Conservation (phyloP, 2,329 filamentous ascomycete species). For the Hypoxylon sp. region DNA sequence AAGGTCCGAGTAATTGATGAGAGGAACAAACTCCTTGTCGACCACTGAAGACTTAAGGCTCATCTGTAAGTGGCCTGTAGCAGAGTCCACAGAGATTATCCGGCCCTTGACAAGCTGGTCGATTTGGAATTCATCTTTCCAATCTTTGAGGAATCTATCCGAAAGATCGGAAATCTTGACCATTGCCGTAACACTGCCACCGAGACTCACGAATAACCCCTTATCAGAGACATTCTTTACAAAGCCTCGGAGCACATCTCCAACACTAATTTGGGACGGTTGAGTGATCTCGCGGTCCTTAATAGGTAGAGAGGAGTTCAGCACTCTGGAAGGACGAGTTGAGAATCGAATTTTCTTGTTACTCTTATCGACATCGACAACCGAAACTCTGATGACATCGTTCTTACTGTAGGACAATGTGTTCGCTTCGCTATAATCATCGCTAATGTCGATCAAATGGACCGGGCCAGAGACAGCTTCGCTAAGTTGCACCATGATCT, state of each 20-base stretch:
- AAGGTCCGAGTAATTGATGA: slow-evolving; percentile 81
- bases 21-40: slow-evolving; percentile 82
- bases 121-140: slow-evolving; percentile 89
- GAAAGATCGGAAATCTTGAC: slow-evolving; percentile 91
- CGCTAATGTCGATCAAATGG: slow-evolving; percentile 84
- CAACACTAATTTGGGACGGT: slow-evolving; percentile 78
- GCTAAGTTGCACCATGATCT: slow-evolving; percentile 87
- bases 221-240: slow-evolving; percentile 91
- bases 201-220: slow-evolving; percentile 88
- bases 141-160: slow-evolving; percentile 92
- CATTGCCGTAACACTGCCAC: slow-evolving; percentile 84
- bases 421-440: slow-evolving; percentile 87
- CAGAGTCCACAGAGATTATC: slow-evolving; percentile 78
- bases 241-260: slow-evolving; percentile 90
- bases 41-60: slow-evolving; percentile 89
- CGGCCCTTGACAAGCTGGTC: slow-evolving; percentile 94
- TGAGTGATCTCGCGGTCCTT: slow-evolving; percentile 84
- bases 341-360: slow-evolving; percentile 91
- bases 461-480: slow-evolving; percentile 84
- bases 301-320: slow-evolving; percentile 86
- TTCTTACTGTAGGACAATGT: slow-evolving; percentile 83
- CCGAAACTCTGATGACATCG: slow-evolving; percentile 88
- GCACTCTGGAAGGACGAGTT: slow-evolving; percentile 85
- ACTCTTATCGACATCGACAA: slow-evolving; percentile 82
- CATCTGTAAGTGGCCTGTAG: slow-evolving; percentile 82